A percentile compares a stretch with the other conserved stretches of the same genome.
These are phyloP conservation scores for Gigaspora rosea DNA, from an alignment of 192 early-diverging fungal species.

Conservation along the genomic window DNA sequence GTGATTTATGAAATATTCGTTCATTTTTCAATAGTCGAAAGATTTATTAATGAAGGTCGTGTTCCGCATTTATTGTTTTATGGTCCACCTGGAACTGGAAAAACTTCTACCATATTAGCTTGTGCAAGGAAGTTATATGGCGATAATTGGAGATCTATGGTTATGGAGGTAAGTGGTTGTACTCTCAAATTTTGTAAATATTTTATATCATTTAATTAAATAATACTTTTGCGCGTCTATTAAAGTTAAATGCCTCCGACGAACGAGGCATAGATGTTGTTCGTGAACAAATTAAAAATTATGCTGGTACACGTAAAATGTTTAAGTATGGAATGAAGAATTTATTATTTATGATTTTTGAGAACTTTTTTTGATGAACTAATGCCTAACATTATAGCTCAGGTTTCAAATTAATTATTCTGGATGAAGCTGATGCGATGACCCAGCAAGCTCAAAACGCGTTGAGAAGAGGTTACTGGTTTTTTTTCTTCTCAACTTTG, in stretches of 20 bases:
- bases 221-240: not conserved
- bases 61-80: conserved; percentile 97
- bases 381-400: not conserved
- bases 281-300: conserved; percentile 96
- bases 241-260: conserved; percentile 93
- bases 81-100: conserved; percentile 97
- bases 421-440: conserved; percentile 98
- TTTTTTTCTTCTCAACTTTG: conserved; percentile 9
- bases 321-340: conserved; percentile 53
- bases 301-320: conserved; percentile 94
- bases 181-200: not conserved
- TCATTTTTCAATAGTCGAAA: conserved; percentile 55
- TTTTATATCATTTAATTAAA: not conserved
- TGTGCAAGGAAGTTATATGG: conserved; percentile 90
- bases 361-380: not conserved
- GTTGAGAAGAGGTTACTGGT: conserved; percentile 72
- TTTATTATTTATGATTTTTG: not conserved
- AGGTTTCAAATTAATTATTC: conserved; percentile 81
- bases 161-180: conserved; percentile 70
- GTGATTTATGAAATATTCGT: not conserved
- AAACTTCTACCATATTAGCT: conserved; percentile 95
- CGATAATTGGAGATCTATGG: conserved; percentile 80
- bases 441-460: conserved; percentile 91
- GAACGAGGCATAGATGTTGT: conserved; percentile 98
- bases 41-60: conserved; percentile 89